A percentile compares a stretch with the other conserved stretches of the same genome.
phyloP scores from a whole-genome alignment of 148 eudicot species.

The Silene conica region DNA sequence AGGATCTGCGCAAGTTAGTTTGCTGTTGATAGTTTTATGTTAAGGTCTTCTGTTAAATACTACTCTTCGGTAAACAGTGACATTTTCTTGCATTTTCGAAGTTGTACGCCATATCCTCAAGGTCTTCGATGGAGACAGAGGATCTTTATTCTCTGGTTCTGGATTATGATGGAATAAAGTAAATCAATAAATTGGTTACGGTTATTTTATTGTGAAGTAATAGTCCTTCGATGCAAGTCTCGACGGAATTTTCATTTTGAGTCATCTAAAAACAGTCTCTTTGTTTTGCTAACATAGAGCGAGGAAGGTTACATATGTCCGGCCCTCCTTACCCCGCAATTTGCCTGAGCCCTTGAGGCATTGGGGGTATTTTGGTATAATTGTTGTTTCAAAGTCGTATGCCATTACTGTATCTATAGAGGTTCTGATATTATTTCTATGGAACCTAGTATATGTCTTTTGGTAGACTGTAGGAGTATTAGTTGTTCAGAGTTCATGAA shows the following conservation, averaged over 20 bases:
- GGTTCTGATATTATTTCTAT: background rate
- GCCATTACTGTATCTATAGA: background rate
- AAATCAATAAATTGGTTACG: too few species aligned
- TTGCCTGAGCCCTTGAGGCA: background rate
- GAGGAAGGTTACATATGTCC: background rate
- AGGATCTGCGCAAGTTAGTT: background rate
- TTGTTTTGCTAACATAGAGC: background rate
- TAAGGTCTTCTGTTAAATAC: background rate
- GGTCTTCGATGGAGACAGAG: background rate
- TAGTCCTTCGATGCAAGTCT: too few species aligned
- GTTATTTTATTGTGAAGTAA: too few species aligned
- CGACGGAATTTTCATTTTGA: too few species aligned
- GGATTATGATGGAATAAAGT: background rate
- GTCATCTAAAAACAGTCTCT: too few species aligned
- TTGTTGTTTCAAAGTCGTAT: background rate
- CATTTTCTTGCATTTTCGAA: background rate
- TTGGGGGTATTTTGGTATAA: background rate
- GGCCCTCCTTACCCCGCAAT: background rate
- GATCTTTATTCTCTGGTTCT: background rate
- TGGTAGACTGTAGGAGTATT: slow-evolving; percentile 1
- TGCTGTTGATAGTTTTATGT: background rate
- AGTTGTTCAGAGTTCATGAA: slow-evolving; percentile 2
- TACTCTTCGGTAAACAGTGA: background rate
- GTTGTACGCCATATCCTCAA: background rate
- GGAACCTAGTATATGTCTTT: background rate